Conservation (phyloP, 2,329 filamentous ascomycete genomes). For the Microcyclospora pomicola region DNA sequence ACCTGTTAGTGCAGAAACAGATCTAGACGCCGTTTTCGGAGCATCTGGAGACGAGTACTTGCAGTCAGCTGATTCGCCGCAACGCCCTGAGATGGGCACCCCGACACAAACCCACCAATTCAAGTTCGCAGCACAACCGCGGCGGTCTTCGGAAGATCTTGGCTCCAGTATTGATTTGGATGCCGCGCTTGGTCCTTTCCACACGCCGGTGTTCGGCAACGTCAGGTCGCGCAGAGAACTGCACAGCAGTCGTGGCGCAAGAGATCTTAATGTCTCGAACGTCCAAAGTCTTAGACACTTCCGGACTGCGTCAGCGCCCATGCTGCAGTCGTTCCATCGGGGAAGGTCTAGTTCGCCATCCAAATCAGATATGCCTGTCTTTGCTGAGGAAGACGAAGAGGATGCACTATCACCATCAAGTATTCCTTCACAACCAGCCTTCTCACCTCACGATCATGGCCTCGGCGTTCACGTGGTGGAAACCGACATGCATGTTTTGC, state of each 20-base stretch:
- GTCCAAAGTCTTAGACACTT: slow-evolving; percentile 66
- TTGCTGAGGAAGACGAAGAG: slow-evolving; percentile 68
- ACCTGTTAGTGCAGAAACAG: slow-evolving; percentile 15
- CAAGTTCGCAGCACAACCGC: slow-evolving; percentile 3
- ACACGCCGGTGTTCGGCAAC: slow-evolving; percentile 60
- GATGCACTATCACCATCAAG: slow-evolving; percentile 23
- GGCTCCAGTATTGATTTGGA: slow-evolving; percentile 87
- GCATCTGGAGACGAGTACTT: too few relatives aligned
- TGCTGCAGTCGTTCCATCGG: slow-evolving; percentile 55
- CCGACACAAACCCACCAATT: slow-evolving; percentile 2
- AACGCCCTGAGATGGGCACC: too few relatives aligned
- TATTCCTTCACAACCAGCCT: slow-evolving; percentile 1
- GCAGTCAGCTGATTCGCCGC: too few relatives aligned
- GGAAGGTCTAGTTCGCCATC: slow-evolving; percentile 15
- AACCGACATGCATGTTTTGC: slow-evolving; percentile 7
- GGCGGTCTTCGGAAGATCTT: slow-evolving; percentile 2
- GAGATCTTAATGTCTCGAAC: slow-evolving; percentile 52
- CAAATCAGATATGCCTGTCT: slow-evolving; percentile 65
- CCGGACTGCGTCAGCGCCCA: slow-evolving; percentile 58
- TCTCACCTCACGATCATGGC: slow-evolving; percentile 9
- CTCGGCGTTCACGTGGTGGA: slow-evolving; percentile 21
- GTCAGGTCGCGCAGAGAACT: slow-evolving; percentile 54
- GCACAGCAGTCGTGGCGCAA: slow-evolving; percentile 62
- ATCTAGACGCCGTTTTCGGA: slow-evolving; percentile 20
- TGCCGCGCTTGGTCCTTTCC: slow-evolving; percentile 82